A percentile compares a stretch with the other conserved stretches of the same genome.
phyloP scores from a whole-genome alignment of 2,329 filamentous ascomycete genomes.

The Colletotrichum sp. region DNA sequence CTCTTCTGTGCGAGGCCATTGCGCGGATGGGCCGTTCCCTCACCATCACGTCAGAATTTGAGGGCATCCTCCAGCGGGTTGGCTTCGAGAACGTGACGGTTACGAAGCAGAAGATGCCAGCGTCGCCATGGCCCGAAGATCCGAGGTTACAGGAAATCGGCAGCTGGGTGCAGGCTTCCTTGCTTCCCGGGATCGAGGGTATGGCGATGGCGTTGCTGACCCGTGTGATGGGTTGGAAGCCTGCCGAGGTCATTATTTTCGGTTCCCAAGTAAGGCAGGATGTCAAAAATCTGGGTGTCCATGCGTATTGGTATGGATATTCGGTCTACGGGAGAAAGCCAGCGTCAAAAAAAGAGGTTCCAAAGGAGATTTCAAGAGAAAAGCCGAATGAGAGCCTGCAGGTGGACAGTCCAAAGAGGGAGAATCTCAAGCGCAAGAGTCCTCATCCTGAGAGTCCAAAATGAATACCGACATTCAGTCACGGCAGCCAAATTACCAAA shows the following conservation, averaged over 20 bases:
- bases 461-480: not conserved
- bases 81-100: constrained; percentile 35
- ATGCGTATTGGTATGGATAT: constrained; percentile 37
- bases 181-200: constrained; percentile 28
- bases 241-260: constrained; percentile 27
- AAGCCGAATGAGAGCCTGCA: not conserved
- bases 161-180: constrained; percentile 17
- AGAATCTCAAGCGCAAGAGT: not conserved
- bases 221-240: constrained; percentile 28
- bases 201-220: constrained; percentile 33
- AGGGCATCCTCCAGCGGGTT: not conserved
- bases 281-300: constrained; percentile 25
- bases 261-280: constrained; percentile 25
- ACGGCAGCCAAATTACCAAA: not conserved
- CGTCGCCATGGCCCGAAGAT: constrained; percentile 36
- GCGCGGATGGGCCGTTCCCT: not conserved
- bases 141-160: constrained; percentile 30
- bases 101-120: constrained; percentile 28
- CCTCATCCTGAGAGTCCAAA: not conserved
- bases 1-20: not conserved
- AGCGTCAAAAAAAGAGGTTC: not conserved
- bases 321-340: not conserved
- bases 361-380: not conserved
- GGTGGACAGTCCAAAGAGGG: not conserved
- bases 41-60: constrained; percentile 26